Evolutionary conservation across 177 flowering plant species (phyloP), one percentile per base, ranked within the genome.

Genomic region (Vitis hybrid): DNA sequence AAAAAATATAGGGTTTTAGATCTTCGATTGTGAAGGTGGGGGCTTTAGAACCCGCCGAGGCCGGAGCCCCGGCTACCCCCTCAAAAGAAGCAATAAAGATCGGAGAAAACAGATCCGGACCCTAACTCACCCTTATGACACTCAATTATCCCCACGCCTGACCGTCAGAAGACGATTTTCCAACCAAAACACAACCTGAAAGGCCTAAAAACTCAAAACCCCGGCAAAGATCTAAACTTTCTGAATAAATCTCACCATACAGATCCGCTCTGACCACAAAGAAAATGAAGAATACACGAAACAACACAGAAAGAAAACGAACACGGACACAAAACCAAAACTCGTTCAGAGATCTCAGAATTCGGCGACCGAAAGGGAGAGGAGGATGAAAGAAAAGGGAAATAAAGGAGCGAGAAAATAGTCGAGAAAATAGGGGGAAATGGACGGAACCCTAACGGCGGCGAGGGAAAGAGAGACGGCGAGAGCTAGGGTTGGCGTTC

Each of bases 31-130:
- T 78, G 72, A 63, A 78, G 84, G 67, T 86, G 97, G 99, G 98
- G 98, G 99, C 90, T 91, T 92, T 86, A 70, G 50, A 86, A 92
- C 80, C 86, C 91, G 98, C 99, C 99, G 99, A 94, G 97, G 98
- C 98, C 95, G 86, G 77, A 82, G 98, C 97, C 99, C 97, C 99
- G 98, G 98, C 97, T 86, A 92, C 97, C 99, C 99, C 98, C 96
- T 81, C 90, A 88, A 89, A 88, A 87, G 91, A 84, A 84, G 91
- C 94, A 90, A 85, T 68, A 75, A 74, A 69, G 80, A 72, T 66
- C 76, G 65, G 72, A 73, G 61, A 72, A 60, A 66, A 66, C 63
- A 55, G 85, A 56, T 57, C 60, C 56, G 62, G 66, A 77, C 76
- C 87, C 87, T 70, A 77, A 45, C 78, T 68, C 88, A 60, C 75